phyloP scores from a whole-genome alignment of 2,329 filamentous ascomycete genomes.

The Ophiocordyceps sinensis region DNA sequence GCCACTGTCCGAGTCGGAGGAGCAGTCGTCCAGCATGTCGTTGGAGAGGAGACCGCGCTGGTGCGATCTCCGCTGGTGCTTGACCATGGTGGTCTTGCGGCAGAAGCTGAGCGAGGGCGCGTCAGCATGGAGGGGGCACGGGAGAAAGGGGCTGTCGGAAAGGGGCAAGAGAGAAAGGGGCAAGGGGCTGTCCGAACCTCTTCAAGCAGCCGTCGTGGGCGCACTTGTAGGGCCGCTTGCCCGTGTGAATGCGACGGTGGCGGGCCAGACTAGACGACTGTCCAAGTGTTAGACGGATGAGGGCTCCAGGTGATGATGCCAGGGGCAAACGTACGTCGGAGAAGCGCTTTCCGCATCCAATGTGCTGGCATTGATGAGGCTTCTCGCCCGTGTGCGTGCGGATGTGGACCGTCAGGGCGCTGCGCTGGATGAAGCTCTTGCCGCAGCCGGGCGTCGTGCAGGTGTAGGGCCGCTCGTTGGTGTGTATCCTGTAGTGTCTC shows the following conservation, averaged over 20 bases:
- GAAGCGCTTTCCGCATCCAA: conserved; percentile 53
- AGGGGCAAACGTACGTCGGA: conserved; percentile 41
- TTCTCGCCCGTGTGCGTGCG: conserved; percentile 60
- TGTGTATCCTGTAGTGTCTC: conserved; percentile 57
- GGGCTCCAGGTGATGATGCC: neutral
- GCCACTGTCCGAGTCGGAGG: conserved; percentile 41
- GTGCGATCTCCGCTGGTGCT: conserved; percentile 48
- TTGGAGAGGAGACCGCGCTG: conserved; percentile 42
- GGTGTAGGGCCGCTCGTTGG: conserved; percentile 53
- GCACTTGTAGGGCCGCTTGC: conserved; percentile 52
- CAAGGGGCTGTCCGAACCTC: conserved; percentile 24
- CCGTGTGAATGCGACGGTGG: conserved; percentile 51
- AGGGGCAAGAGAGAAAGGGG: no score
- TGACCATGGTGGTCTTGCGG: conserved; percentile 58
- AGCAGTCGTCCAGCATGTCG: conserved; percentile 37
- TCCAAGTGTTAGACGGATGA: conserved; percentile 1
- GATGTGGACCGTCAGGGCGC: conserved; percentile 55
- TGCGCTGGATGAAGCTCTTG: conserved; percentile 59
- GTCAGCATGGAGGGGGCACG: neutral
- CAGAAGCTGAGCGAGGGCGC: conserved; percentile 41
- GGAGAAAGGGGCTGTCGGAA: conserved; percentile 11
- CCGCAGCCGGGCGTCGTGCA: conserved; percentile 47
- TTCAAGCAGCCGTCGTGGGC: conserved; percentile 46
- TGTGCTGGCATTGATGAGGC: conserved; percentile 52
- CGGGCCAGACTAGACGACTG: conserved; percentile 52